phyloP scores from a whole-genome alignment of 176 grass and related monocot genomes.

The Cenchrus fungigraminus region DNA sequence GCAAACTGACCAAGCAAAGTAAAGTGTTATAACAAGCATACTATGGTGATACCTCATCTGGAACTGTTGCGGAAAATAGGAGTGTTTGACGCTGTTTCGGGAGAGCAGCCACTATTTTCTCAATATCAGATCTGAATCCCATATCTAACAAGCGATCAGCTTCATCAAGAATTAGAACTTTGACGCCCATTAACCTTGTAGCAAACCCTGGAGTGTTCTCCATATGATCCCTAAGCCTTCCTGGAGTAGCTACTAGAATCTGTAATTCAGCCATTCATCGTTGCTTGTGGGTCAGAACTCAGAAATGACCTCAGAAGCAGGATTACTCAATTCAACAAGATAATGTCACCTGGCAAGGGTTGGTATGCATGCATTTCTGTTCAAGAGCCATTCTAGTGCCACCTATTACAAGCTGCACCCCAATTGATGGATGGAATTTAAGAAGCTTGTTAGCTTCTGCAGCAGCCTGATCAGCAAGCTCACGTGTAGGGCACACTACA shows the following conservation, averaged over 20 bases:
- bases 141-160: constrained; percentile 98
- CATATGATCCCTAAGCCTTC: constrained; percentile 93
- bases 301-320: constrained; percentile 17
- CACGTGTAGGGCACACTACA: constrained; percentile 86
- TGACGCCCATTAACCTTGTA: constrained; percentile 82
- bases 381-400: constrained; percentile 88
- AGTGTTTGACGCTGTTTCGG: constrained; percentile 95
- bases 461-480: constrained; percentile 91
- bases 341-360: constrained; percentile 81
- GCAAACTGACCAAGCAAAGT: constrained; percentile 26
- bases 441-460: constrained; percentile 85
- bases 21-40: constrained; percentile 1
- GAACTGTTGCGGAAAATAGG: constrained; percentile 96
- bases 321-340: constrained; percentile 30
- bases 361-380: constrained; percentile 90
- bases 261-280: constrained; percentile 35
- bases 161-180: constrained; percentile 94
- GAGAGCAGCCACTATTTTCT: constrained; percentile 82
- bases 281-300: constrained; percentile 32
- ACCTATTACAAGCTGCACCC: constrained; percentile 92
- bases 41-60: constrained; percentile 65
- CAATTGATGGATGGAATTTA: constrained; percentile 85
- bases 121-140: constrained; percentile 93
- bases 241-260: constrained; percentile 93
- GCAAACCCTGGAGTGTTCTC: constrained; percentile 97